Evolutionary conservation across 495 filamentous ascomycete genomes (phyloP).

Genomic region (Penicillium desertorum): DNA sequence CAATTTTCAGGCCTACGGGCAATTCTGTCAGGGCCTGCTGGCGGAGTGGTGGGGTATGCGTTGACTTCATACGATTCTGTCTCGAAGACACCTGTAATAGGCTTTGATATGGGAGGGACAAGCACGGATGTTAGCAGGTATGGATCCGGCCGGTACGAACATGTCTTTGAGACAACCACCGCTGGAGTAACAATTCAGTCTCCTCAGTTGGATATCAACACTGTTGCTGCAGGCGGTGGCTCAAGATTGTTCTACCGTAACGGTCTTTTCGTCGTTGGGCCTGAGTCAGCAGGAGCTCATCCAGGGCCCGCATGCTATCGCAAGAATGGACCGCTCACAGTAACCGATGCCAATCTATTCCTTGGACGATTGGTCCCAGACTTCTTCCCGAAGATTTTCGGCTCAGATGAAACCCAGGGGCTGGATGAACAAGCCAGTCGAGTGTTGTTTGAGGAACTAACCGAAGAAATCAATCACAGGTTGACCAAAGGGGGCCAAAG

Average conservation of each 20-base stretch:
- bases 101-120: constrained; percentile 94
- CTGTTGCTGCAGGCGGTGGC: constrained; percentile 89
- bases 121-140: constrained; percentile 88
- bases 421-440: constrained; percentile 71
- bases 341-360: constrained; percentile 88
- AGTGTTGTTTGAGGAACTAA: constrained; percentile 66
- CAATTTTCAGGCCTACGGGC: constrained; percentile 52
- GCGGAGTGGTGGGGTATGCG: constrained; percentile 82
- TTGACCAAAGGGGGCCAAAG: constrained; percentile 36
- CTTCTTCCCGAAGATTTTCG: constrained; percentile 94
- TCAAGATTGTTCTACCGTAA: constrained; percentile 81
- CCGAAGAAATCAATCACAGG: constrained; percentile 68
- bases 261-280: constrained; percentile 87
- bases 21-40: constrained; percentile 57
- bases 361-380: constrained; percentile 83
- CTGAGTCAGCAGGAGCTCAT: constrained; percentile 84
- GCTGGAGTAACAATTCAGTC: constrained; percentile 92
- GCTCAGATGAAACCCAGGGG: constrained; percentile 76
- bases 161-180: constrained; percentile 92
- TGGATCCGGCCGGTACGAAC: constrained; percentile 71
- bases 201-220: constrained; percentile 93
- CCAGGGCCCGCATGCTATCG: constrained; percentile 90
- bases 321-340: constrained; percentile 83
- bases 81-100: constrained; percentile 81
- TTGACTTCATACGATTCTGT: constrained; percentile 79